A percentile compares a stretch with the other conserved stretches of the same genome.
Evolutionary conservation across 371 early-diverging fungal species (phyloP).

Genomic region (Mucor racemosus): DNA sequence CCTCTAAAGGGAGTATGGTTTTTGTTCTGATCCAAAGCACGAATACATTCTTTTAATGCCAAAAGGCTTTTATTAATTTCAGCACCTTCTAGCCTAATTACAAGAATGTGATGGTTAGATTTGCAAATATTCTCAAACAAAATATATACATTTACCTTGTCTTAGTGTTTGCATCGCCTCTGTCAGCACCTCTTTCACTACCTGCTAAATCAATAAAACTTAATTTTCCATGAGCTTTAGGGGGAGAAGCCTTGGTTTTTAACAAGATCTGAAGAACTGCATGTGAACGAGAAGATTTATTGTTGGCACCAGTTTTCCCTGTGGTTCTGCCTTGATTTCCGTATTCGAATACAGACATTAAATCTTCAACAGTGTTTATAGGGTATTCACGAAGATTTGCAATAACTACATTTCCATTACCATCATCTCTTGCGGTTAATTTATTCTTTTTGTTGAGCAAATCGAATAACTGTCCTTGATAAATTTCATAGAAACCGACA

Average conservation of each 20-base stretch:
- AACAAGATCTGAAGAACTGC: slow-evolving; percentile 93
- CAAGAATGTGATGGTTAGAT: slow-evolving; percentile 85
- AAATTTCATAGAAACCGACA: slow-evolving; percentile 97
- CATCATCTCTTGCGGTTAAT: slow-evolving; percentile 94
- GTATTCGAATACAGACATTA: slow-evolving; percentile 90
- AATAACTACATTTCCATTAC: slow-evolving; percentile 92
- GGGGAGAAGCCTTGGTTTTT: slow-evolving; percentile 59
- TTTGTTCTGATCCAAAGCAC: slow-evolving; percentile 93
- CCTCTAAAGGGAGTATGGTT: slow-evolving; percentile 97
- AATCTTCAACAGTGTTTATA: slow-evolving; percentile 74
- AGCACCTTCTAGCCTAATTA: slow-evolving; percentile 78
- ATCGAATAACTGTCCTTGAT: slow-evolving; percentile 96
- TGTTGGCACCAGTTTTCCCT: slow-evolving; percentile 93
- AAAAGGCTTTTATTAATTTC: slow-evolving; percentile 98
- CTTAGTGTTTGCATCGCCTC: slow-evolving; percentile 89
- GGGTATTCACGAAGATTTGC: slow-evolving; percentile 83
- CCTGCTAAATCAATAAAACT: slow-evolving; percentile 99
- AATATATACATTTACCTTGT: slow-evolving; percentile 63
- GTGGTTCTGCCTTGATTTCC: slow-evolving; percentile 90
- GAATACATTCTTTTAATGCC: slow-evolving; percentile 97
- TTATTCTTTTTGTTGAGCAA: slow-evolving; percentile 85
- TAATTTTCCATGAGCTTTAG: slow-evolving; percentile 78
- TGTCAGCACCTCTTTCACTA: slow-evolving; percentile 98
- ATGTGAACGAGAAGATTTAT: slow-evolving; percentile 97
- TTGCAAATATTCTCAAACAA: slow-evolving; percentile 66